Conservation (phyloP, 495 filamentous ascomycete genomes). For the Neurospora sp. region DNA sequence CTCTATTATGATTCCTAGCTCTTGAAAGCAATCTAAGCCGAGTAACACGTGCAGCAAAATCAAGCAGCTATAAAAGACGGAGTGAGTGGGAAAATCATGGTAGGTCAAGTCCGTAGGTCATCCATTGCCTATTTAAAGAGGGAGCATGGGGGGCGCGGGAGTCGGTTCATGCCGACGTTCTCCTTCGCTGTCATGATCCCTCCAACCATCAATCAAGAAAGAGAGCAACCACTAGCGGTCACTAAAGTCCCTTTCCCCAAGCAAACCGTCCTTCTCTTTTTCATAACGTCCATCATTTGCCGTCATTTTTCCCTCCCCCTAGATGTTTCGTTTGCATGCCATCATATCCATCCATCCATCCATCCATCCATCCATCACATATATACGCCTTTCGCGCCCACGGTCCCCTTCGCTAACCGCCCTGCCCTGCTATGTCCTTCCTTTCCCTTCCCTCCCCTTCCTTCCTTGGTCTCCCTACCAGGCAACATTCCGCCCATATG, state of each 20-base stretch:
- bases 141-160: not conserved
- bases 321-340: not conserved
- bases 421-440: no score
- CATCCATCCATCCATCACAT: not conserved
- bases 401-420: not conserved
- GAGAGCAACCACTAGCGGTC: not conserved
- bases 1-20: not conserved
- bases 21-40: not conserved
- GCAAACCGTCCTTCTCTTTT: not conserved
- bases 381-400: not conserved
- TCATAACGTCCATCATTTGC: not conserved
- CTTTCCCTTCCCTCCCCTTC: no score
- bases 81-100: not conserved
- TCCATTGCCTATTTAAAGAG: not conserved
- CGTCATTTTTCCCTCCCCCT: not conserved
- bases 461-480: no score
- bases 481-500: not conserved
- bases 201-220: not conserved
- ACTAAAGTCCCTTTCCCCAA: not conserved
- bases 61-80: not conserved
- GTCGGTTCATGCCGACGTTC: not conserved
- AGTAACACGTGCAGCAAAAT: not conserved
- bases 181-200: not conserved
- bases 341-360: not conserved
- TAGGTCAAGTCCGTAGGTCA: not conserved